Percentiles rank a stretch among this genome's conserved stretches.
phyloP scores from a whole-genome alignment of 352 stramenopile genomes.

The Phytophthora pisi region DNA sequence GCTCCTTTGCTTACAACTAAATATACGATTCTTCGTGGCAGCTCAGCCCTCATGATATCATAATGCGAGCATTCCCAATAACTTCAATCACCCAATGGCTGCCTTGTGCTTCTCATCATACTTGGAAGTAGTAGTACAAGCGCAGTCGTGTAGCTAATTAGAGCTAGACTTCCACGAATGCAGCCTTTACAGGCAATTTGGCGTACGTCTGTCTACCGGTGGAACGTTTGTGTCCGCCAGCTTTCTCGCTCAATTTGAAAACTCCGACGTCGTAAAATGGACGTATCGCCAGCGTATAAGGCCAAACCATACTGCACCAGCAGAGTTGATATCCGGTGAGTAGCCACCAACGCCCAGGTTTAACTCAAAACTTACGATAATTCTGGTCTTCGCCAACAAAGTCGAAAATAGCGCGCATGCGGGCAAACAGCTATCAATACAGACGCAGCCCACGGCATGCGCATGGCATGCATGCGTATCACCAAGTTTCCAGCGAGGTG shows the following conservation, averaged over 20 bases:
- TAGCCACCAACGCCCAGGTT: neutral
- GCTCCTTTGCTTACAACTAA: neutral
- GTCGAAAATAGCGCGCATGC: slow-evolving; percentile 25
- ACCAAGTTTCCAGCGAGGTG: slow-evolving; percentile 3
- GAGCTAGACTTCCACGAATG: too few species aligned
- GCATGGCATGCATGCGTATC: neutral
- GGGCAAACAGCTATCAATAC: slow-evolving; percentile 6
- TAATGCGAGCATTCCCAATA: too few species aligned
- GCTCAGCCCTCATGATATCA: too few species aligned
- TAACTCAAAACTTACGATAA: neutral
- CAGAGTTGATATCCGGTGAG: neutral
- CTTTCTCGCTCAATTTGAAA: neutral
- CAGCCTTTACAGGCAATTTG: too few species aligned
- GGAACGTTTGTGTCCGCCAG: too few species aligned
- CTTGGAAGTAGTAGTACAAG: too few species aligned
- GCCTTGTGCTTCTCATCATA: too few species aligned
- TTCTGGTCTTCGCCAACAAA: neutral
- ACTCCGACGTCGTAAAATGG: neutral
- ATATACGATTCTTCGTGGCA: too few species aligned
- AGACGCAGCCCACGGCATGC: neutral
- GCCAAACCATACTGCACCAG: neutral
- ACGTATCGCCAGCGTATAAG: neutral
- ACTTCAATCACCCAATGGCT: too few species aligned
- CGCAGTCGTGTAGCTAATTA: too few species aligned
- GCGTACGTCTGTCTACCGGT: too few species aligned